phyloP scores from a whole-genome alignment of 2,329 filamentous ascomycete species.

The Aspergillus sp. region DNA sequence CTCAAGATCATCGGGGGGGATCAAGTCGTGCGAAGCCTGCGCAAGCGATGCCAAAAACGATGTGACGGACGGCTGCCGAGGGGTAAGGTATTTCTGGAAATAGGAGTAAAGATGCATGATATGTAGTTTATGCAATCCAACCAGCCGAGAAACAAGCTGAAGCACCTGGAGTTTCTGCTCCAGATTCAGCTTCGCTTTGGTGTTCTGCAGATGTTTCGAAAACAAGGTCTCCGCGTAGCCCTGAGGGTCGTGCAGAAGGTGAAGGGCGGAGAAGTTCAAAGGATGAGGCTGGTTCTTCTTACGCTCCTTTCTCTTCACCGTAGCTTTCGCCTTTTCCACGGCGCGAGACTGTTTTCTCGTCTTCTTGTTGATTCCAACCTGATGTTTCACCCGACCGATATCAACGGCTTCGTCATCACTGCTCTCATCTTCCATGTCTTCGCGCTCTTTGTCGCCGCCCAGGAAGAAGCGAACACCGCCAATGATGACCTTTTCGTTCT shows the following conservation, averaged over 20 bases:
- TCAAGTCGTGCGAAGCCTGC: conserved; percentile 85
- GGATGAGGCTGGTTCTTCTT: conserved; percentile 86
- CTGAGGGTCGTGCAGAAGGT: conserved; percentile 91
- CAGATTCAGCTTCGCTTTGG: conserved; percentile 78
- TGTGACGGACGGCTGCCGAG: conserved; percentile 84
- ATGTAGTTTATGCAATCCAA: conserved; percentile 89
- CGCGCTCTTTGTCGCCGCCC: conserved; percentile 91
- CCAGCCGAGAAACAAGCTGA: conserved; percentile 84
- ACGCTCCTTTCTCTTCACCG: conserved; percentile 76
- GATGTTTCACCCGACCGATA: conserved; percentile 78
- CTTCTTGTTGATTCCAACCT: conserved; percentile 93
- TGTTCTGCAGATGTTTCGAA: conserved; percentile 83
- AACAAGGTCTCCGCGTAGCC: conserved; percentile 90
- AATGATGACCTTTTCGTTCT: conserved; percentile 89
- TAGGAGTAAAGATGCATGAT: conserved; percentile 92
- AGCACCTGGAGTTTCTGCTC: conserved; percentile 89
- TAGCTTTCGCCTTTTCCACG: conserved; percentile 77
- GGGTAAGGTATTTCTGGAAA: conserved; percentile 89
- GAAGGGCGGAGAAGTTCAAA: conserved; percentile 93
- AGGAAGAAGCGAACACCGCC: conserved; percentile 93
- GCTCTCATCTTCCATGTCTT: conserved; percentile 86
- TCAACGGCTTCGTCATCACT: conserved; percentile 76
- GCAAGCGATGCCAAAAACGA: conserved; percentile 90
- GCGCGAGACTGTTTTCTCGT: conserved; percentile 79
- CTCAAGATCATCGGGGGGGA: conserved; percentile 89